These are phyloP conservation scores for Xylaria scruposa DNA, from an alignment of 495 filamentous ascomycete species.

Conservation along the genomic window DNA sequence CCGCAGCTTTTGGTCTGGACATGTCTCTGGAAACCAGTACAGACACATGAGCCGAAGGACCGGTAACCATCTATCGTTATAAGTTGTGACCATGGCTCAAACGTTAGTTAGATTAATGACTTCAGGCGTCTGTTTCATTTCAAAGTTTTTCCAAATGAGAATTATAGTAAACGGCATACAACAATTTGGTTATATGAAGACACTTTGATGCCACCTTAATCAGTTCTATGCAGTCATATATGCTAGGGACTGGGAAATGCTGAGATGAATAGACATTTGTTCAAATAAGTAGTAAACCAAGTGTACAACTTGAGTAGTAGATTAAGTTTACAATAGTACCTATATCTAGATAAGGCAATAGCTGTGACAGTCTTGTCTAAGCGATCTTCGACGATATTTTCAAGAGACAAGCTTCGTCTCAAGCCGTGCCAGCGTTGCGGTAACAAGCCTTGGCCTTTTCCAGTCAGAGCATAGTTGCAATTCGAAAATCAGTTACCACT, in stretches of 20 bases:
- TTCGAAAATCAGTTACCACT: background rate
- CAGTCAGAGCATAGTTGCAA: background rate
- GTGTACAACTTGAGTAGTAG: background rate
- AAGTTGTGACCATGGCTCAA: background rate
- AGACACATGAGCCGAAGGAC: background rate
- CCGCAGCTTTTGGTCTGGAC: conserved; percentile 12
- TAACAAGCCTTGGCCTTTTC: background rate
- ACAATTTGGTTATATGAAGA: background rate
- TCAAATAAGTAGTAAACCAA: background rate
- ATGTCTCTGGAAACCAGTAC: conserved; percentile 3
- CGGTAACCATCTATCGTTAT: background rate
- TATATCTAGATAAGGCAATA: no score
- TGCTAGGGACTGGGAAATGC: background rate
- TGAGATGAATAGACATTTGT: background rate
- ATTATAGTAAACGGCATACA: background rate
- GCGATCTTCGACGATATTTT: no score
- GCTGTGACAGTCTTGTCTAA: no score
- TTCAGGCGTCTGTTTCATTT: background rate
- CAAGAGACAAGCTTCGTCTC: background rate
- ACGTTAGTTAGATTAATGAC: background rate
- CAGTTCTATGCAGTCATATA: background rate
- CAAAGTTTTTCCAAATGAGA: background rate
- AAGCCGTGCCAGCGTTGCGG: background rate
- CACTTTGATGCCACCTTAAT: background rate
- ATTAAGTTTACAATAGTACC: no score